phyloP scores from a whole-genome alignment of 2,329 filamentous ascomycete species.

The Claviceps arundinis region DNA sequence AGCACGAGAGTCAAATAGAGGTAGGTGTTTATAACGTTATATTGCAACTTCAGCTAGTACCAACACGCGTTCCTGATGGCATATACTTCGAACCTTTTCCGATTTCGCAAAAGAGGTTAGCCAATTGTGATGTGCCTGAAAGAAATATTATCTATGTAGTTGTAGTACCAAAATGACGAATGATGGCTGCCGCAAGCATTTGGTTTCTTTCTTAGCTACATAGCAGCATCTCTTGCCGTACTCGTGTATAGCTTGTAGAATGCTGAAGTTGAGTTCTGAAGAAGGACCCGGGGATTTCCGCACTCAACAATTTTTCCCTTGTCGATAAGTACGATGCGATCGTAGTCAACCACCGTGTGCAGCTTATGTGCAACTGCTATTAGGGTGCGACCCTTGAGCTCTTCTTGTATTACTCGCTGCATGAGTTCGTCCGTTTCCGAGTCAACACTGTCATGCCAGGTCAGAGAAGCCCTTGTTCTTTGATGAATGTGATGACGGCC shows the following conservation, averaged over 20 bases:
- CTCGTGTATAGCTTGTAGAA: conserved; percentile 9
- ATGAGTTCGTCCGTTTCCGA: conserved; percentile 20
- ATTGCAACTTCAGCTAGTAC: too few relatives aligned
- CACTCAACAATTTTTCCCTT: conserved; percentile 46
- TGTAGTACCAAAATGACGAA: not conserved
- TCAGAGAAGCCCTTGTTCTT: not conserved
- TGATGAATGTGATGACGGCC: not conserved
- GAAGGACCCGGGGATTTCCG: conserved; percentile 7
- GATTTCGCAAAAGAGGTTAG: too few relatives aligned
- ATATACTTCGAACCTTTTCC: too few relatives aligned
- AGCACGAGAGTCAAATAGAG: too few relatives aligned
- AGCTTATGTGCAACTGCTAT: conserved; percentile 28
- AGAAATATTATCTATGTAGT: too few relatives aligned
- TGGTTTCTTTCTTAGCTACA: not conserved
- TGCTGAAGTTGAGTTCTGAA: conserved; percentile 3
- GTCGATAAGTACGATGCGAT: conserved; percentile 52
- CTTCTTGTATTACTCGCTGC: conserved; percentile 17
- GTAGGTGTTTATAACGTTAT: too few relatives aligned
- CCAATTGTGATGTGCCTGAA: too few relatives aligned
- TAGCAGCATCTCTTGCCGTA: not conserved
- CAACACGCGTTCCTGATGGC: too few relatives aligned
- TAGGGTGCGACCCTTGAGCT: conserved; percentile 36
- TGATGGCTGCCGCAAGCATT: not conserved
- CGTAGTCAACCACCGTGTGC: conserved; percentile 36
- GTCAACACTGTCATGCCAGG: conserved; percentile 17